phyloP scores from a whole-genome alignment of 1,284 basidiomycete genomes.

The Sporisorium iseilematis-ciliati region DNA sequence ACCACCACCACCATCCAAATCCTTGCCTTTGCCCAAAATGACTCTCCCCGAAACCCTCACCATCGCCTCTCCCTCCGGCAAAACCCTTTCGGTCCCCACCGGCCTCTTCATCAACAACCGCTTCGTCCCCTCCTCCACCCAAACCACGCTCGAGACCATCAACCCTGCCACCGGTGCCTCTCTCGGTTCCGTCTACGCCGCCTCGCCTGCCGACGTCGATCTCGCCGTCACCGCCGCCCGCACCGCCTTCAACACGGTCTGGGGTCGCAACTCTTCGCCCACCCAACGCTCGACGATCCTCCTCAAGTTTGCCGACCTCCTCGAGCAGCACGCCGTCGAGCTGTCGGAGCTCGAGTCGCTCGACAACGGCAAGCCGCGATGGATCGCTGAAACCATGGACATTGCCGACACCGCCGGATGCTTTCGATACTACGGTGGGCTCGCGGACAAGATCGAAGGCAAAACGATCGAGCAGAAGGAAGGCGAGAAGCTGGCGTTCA shows the following conservation, averaged over 20 bases:
- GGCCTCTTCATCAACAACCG: constrained; percentile 62
- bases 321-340: constrained; percentile 79
- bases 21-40: constrained; percentile 26
- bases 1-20: neutral
- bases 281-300: constrained; percentile 75
- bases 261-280: constrained; percentile 49
- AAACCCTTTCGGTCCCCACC: constrained; percentile 46
- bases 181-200: constrained; percentile 53
- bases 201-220: constrained; percentile 53
- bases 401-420: constrained; percentile 76
- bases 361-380: constrained; percentile 84
- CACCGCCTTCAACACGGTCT: constrained; percentile 50
- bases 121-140: constrained; percentile 48
- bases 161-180: constrained; percentile 58
- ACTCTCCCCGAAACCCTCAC: constrained; percentile 41
- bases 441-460: constrained; percentile 84
- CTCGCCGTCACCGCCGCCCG: constrained; percentile 56
- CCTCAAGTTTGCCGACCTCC: constrained; percentile 78
- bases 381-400: constrained; percentile 77
- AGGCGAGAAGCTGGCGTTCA: constrained; percentile 76
- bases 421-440: constrained; percentile 76
- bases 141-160: constrained; percentile 48
- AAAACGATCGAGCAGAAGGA: constrained; percentile 82
- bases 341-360: constrained; percentile 72
- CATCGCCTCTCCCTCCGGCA: constrained; percentile 66